phyloP scores from a whole-genome alignment of 2,329 filamentous ascomycete species.

The Ophiosphaerella korrae region DNA sequence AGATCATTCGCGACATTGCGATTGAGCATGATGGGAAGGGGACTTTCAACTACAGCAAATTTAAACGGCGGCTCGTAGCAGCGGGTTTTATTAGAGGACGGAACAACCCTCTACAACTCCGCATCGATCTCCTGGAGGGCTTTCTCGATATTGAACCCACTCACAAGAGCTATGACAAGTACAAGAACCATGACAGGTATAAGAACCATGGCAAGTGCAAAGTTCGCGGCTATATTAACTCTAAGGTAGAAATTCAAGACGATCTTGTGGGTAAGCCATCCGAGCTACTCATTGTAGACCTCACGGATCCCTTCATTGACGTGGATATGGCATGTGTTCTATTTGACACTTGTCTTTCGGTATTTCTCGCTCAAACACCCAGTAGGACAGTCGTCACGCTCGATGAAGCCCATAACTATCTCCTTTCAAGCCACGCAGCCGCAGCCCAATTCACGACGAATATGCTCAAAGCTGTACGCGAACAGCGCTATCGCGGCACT shows the following conservation, averaged over 20 bases:
- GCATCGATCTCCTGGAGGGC: conserved; percentile 17
- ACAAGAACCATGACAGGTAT: too few species aligned
- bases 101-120: conserved; percentile 12
- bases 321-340: conserved; percentile 69
- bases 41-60: conserved; percentile 11
- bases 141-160: conserved; percentile 6
- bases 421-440: conserved; percentile 59
- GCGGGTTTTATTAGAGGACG: conserved; percentile 8
- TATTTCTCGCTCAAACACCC: conserved; percentile 61
- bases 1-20: conserved; percentile 22
- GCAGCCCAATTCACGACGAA: conserved; percentile 59
- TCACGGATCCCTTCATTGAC: conserved; percentile 73
- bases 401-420: conserved; percentile 79
- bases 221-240: too few species aligned
- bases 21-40: conserved; percentile 2
- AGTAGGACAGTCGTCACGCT: conserved; percentile 64
- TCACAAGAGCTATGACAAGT: too few species aligned
- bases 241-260: not conserved
- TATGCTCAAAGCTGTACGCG: conserved; percentile 66
- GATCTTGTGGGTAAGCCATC: conserved; percentile 46
- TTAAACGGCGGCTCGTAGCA: conserved; percentile 5
- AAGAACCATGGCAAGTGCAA: too few species aligned
- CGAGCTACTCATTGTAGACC: conserved; percentile 68
- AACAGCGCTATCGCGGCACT: conserved; percentile 70
- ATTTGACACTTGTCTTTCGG: conserved; percentile 71